Conservation (phyloP, 495 filamentous ascomycete species). For the Neurospora sp. region DNA sequence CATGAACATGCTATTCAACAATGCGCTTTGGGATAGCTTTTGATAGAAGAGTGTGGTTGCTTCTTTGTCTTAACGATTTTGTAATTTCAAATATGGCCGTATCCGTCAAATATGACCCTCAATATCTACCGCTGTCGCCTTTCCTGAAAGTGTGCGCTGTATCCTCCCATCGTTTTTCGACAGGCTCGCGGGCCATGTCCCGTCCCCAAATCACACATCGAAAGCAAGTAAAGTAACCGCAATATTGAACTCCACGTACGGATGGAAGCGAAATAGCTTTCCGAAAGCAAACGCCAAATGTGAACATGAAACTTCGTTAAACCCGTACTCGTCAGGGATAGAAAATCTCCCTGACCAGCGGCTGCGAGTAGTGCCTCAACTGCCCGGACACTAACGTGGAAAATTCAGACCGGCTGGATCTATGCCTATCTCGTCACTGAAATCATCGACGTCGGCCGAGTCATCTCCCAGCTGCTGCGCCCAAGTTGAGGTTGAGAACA, state of each 20-base stretch:
- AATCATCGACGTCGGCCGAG: neutral
- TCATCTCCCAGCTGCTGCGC: neutral
- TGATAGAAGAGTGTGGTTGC: neutral
- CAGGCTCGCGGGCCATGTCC: neutral
- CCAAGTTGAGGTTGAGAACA: neutral
- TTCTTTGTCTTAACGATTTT: neutral
- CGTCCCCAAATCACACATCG: neutral
- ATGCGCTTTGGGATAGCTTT: neutral
- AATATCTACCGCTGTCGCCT: neutral
- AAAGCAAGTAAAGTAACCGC: neutral
- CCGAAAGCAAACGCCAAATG: neutral
- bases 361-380: too few relatives aligned
- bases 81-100: neutral
- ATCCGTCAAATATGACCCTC: neutral
- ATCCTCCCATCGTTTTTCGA: neutral
- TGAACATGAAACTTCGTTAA: neutral
- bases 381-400: neutral
- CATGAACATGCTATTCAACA: neutral
- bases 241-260: neutral
- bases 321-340: neutral
- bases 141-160: neutral
- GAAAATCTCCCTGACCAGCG: too few relatives aligned
- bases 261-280: neutral
- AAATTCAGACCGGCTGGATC: neutral
- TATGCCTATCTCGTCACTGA: constrained; percentile 7